Base-by-base conservation (phyloP, 129 eudicot species). In the Flaveria sonorensis region DNA sequence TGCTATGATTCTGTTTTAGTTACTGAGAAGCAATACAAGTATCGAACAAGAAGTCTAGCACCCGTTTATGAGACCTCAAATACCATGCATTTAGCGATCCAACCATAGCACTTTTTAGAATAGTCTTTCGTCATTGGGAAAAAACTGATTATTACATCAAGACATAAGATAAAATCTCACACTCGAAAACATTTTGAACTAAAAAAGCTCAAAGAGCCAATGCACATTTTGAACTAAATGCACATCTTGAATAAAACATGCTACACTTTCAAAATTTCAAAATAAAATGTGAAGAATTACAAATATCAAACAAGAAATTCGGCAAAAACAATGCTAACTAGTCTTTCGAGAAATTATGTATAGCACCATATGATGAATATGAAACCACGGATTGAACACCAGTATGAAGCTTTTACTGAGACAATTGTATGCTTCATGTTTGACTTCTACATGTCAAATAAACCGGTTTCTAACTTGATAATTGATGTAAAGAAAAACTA, bases 271-370 rank as follows among this genome's bases (percentile, higher is more conserved):
- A 46, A 10, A 14, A 11, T 12, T 69, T 45, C 11, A 13, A 18
- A 43, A 56, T 76, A 20, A 28, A 10, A n/a, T 55, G 20, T 16
- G 55, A 65, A 77, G 42, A 15, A 16, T 32, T 16, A 69, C 48
- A 18, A 4, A 48, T 24, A 56, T 57, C 56, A 2, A 69, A 43
- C 77, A 40, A 39, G 39, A 67, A 52, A 77, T 67, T 16, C 11
- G 50, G 43, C 53, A 76, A 76, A 65, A 76, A 20, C 73, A 19
- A 50, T 42, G 51, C 43, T 23, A 10, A 40, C 68, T 39, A 45
- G 48, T 45, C n/a, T 36, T 67, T 15, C 6, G 20, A 51, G 57
- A n/a, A 51, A 51, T 51, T 15, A 51, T 14, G 57, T 51, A 18
- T 51, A 18, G 40, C 40, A 36, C 40, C 40, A 36, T 36, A 6